phyloP scores from a whole-genome alignment of 1,284 basidiomycete species.

The Ustilago lituana region DNA sequence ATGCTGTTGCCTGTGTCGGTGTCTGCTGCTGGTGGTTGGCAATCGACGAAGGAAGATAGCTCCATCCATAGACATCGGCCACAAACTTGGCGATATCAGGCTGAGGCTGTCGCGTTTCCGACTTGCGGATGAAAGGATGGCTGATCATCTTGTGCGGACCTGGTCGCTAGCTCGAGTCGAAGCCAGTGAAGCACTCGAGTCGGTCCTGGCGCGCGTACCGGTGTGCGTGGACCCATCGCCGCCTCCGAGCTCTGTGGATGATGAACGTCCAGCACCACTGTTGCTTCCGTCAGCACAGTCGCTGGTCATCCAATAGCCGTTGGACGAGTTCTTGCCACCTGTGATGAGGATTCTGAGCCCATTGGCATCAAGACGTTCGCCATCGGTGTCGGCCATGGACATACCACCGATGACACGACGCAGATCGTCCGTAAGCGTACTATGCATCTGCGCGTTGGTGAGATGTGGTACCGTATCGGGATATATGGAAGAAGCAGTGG shows the following conservation, averaged over 20 bases:
- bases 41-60: slow-evolving; percentile 38
- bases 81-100: slow-evolving; percentile 78
- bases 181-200: slow-evolving; percentile 21
- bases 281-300: slow-evolving; percentile 10
- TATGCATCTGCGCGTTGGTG: slow-evolving; percentile 47
- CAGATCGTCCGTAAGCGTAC: slow-evolving; percentile 58
- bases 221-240: slow-evolving; percentile 3
- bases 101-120: slow-evolving; percentile 77
- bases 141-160: slow-evolving; percentile 83
- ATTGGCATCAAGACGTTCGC: slow-evolving; percentile 36
- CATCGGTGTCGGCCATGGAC: slow-evolving; percentile 44
- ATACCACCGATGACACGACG: slow-evolving; percentile 58
- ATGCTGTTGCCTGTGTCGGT: slow-evolving; percentile 32
- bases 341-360: slow-evolving; percentile 39
- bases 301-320: slow-evolving; percentile 39
- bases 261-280: slow-evolving; percentile 10
- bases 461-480: slow-evolving; percentile 56
- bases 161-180: slow-evolving; percentile 72
- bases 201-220: slow-evolving; percentile 15
- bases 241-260: not conserved
- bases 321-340: slow-evolving; percentile 33
- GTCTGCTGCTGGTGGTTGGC: slow-evolving; percentile 41
- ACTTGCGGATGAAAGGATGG: slow-evolving; percentile 85
- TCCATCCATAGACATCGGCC: slow-evolving; percentile 86
- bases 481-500: slow-evolving; percentile 50